A percentile compares a stretch with the other conserved stretches of the same genome.
Conservation (phyloP, 108 stramenopile genomes). For the Cyclotella atomus region DNA sequence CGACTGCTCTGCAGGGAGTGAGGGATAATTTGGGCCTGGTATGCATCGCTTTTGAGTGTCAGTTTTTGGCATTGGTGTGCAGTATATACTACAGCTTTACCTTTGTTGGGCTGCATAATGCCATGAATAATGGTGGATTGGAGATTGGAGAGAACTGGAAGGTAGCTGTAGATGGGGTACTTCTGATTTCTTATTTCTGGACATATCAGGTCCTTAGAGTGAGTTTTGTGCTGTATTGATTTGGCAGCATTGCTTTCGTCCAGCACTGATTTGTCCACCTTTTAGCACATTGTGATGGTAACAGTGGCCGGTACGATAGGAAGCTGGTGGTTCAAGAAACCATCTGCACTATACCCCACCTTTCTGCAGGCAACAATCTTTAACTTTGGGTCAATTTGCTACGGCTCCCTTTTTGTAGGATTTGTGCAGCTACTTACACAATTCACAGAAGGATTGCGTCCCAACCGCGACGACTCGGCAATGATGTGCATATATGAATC, state of each 20-base stretch:
- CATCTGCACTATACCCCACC: constrained; percentile 43
- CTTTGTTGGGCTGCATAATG: constrained; percentile 78
- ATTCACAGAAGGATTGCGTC: constrained; percentile 69
- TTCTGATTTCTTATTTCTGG: constrained; percentile 85
- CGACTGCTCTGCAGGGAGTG: constrained; percentile 65
- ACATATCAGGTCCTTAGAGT: constrained; percentile 83
- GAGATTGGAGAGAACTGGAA: constrained; percentile 41
- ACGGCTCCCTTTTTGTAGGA: constrained; percentile 87
- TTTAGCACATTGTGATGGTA: constrained; percentile 86
- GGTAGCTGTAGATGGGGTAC: constrained; percentile 39
- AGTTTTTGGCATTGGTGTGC: constrained; percentile 69
- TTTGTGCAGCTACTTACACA: constrained; percentile 76
- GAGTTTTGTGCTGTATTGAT: constrained; percentile 23
- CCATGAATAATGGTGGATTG: constrained; percentile 60
- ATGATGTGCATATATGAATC: constrained; percentile 82
- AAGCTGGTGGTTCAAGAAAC: constrained; percentile 86
- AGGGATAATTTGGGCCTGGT: constrained; percentile 67
- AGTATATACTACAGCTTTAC: constrained; percentile 77
- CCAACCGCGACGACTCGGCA: constrained; percentile 59
- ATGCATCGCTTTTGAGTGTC: constrained; percentile 69
- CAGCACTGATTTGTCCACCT: background rate
- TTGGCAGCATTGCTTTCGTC: background rate
- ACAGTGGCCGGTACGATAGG: constrained; percentile 86
- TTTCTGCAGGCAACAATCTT: constrained; percentile 63
- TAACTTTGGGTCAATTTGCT: constrained; percentile 89